A percentile compares a stretch with the other conserved stretches of the same genome.
These are phyloP conservation scores for Scleroderma bovista DNA, from an alignment of 768 basidiomycete genomes.

Conservation along the genomic window DNA sequence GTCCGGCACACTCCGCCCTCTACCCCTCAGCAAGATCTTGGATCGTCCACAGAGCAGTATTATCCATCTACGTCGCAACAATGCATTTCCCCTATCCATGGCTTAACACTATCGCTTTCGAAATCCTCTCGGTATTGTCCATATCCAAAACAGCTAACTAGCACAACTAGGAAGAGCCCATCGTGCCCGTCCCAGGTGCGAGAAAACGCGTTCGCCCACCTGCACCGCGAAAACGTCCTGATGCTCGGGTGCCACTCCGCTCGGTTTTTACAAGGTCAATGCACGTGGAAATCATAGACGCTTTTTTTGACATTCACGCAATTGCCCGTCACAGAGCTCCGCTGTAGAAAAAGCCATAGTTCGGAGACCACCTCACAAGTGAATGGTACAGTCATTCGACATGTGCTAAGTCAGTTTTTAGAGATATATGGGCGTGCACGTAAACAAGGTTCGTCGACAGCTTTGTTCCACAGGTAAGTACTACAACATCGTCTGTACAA, in stretches of 20 bases:
- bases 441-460: no score
- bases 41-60: conserved; percentile 14
- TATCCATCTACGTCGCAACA: conserved; percentile 8
- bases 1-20: conserved; percentile 7
- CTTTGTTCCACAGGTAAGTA: no score
- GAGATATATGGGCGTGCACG: no score
- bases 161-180: conserved; percentile 12
- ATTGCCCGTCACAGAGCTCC: no score
- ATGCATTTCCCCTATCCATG: conserved; percentile 14
- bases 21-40: conserved; percentile 15
- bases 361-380: no score
- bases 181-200: conserved; percentile 7
- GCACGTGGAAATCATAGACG: no score
- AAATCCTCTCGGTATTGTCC: conserved; percentile 14
- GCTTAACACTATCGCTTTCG: conserved; percentile 4
- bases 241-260: conserved; percentile 27
- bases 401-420: no score
- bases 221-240: conserved; percentile 20
- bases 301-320: no score
- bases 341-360: no score
- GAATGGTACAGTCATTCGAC: no score
- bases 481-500: no score
- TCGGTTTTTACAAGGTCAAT: no score
- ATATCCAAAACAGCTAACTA: conserved; percentile 13
- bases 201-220: conserved; percentile 15